Conservation (phyloP, 352 stramenopile species). For the Pythium guiyangense region DNA sequence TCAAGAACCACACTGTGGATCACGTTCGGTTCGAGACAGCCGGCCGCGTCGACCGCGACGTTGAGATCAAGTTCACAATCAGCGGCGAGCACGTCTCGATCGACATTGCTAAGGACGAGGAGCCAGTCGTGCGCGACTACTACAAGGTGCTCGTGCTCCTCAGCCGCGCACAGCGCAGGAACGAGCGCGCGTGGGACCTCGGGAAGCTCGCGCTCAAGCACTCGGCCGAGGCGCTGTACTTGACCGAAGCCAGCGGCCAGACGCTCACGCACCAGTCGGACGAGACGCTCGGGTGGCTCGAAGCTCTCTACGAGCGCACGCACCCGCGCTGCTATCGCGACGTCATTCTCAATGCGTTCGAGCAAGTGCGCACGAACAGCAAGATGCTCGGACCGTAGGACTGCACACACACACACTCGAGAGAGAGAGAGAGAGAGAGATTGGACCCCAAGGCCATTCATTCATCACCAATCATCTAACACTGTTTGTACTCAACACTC, state of each 20-base stretch:
- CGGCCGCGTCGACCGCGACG: slow-evolving; percentile 40
- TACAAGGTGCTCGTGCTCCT: slow-evolving; percentile 42
- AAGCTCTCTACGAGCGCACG: slow-evolving; percentile 24
- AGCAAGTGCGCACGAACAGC: slow-evolving; percentile 7
- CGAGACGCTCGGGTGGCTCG: slow-evolving; percentile 31
- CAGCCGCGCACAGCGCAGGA: slow-evolving; percentile 26
- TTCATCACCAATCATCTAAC: too few relatives aligned
- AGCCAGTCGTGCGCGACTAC: slow-evolving; percentile 21
- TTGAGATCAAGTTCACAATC: slow-evolving; percentile 35
- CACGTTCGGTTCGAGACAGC: slow-evolving; percentile 39
- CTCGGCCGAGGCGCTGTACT: slow-evolving; percentile 25
- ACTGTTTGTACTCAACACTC: too few relatives aligned
- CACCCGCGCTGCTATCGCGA: slow-evolving; percentile 36
- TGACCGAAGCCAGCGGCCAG: slow-evolving; percentile 26
- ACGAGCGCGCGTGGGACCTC: slow-evolving; percentile 33
- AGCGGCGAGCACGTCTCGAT: slow-evolving; percentile 23
- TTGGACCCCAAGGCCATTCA: too few relatives aligned
- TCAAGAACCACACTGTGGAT: slow-evolving; percentile 19
- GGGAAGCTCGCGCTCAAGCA: slow-evolving; percentile 18
- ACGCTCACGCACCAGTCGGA: slow-evolving; percentile 33
- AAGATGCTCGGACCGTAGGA: slow-evolving; percentile 7
- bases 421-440: too few relatives aligned
- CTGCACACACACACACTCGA: too few relatives aligned
- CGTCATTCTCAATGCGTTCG: slow-evolving; percentile 22
- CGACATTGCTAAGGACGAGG: slow-evolving; percentile 25